Evolutionary conservation across 177 flowering plant species (phyloP).

Genomic region (Vitis hybrid): DNA sequence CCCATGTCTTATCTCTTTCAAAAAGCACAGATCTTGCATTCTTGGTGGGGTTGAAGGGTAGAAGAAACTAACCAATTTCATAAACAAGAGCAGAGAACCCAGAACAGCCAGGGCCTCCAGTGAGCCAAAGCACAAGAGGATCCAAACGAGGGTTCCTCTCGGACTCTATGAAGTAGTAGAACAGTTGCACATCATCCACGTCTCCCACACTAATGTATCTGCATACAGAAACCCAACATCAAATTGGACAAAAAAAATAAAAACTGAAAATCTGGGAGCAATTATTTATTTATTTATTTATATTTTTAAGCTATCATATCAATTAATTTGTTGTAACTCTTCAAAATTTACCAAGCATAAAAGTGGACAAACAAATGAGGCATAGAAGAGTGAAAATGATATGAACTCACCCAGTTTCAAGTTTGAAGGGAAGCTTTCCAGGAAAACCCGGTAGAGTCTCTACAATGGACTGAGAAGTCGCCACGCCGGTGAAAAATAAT

Average conservation of each 20-base stretch:
- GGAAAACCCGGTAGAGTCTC: slow-evolving; percentile 18
- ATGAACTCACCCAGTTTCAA: slow-evolving; percentile 15
- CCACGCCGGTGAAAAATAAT: background rate
- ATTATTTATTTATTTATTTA: no score
- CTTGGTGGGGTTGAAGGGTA: no score
- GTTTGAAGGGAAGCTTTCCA: background rate
- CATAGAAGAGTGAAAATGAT: background rate
- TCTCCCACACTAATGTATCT: no score
- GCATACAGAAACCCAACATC: background rate
- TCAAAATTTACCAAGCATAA: no score
- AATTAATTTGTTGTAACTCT: no score
- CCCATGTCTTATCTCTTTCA: background rate
- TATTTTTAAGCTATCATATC: no score
- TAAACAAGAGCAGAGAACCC: slow-evolving; percentile 14
- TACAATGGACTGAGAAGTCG: background rate
- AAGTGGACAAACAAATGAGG: background rate
- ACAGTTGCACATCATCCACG: no score
- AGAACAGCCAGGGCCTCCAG: slow-evolving; percentile 38
- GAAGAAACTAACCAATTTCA: slow-evolving; percentile 17
- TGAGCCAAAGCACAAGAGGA: slow-evolving; percentile 35
- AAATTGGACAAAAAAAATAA: slow-evolving; percentile 16
- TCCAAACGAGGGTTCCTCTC: slow-evolving; percentile 16
- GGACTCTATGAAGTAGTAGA: no score
- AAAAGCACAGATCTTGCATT: background rate
- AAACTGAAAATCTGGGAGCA: background rate